These are phyloP conservation scores for Dovyalis caffra DNA, from an alignment of 345 rosid species.

Conservation along the genomic window DNA sequence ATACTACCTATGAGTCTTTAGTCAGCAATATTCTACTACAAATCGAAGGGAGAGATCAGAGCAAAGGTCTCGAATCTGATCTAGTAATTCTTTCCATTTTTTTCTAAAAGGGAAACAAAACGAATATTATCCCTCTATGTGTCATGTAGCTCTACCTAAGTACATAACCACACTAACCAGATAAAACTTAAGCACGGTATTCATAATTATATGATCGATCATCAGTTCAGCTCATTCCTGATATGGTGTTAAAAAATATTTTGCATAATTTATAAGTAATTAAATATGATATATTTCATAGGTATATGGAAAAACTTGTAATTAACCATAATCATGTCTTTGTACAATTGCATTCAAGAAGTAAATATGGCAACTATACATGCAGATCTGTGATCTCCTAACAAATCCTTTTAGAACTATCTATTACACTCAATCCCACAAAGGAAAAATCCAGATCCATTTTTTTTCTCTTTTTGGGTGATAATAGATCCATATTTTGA, in stretches of 20 bases:
- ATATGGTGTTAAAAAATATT: too few relatives aligned
- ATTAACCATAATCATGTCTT: too few relatives aligned
- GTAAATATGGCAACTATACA: not conserved
- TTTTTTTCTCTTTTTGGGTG: not conserved
- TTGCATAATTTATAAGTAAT: not conserved
- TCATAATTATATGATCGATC: too few relatives aligned
- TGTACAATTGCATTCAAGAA: not conserved
- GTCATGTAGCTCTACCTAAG: too few relatives aligned
- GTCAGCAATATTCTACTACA: not conserved
- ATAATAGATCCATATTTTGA: not conserved
- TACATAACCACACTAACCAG: too few relatives aligned
- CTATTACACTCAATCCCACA: not conserved
- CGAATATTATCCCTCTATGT: not conserved
- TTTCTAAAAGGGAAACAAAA: not conserved
- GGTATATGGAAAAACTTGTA: not conserved
- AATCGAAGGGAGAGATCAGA: not conserved
- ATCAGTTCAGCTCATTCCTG: too few relatives aligned
- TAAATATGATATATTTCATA: not conserved
- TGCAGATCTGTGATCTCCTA: constrained; percentile 1
- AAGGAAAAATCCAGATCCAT: not conserved
- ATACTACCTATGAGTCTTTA: not conserved
- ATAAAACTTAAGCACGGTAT: too few relatives aligned
- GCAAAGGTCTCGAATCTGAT: not conserved
- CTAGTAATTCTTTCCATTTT: too few relatives aligned
- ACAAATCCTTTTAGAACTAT: not conserved